Conservation (phyloP, 768 basidiomycete genomes). For the Collybia sordida region DNA sequence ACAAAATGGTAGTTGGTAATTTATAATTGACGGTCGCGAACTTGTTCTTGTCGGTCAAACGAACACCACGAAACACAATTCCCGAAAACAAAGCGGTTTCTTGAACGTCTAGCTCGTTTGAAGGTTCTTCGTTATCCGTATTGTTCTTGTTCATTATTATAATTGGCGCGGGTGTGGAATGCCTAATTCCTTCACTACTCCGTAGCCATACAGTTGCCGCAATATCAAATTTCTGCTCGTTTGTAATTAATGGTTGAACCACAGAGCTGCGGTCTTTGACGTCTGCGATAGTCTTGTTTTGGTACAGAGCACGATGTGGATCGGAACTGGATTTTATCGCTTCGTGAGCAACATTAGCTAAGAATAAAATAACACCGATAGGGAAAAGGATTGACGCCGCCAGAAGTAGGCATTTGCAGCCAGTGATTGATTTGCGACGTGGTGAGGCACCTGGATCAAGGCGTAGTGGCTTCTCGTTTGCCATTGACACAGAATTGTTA, state of each 20-base stretch:
- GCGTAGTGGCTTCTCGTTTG: neutral
- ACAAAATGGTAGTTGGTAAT: constrained; percentile 32
- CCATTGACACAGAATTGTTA: no score
- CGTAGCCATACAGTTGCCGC: constrained; percentile 18
- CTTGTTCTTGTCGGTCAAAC: constrained; percentile 21
- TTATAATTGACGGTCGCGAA: constrained; percentile 21
- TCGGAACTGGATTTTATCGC: neutral
- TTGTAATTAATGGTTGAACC: constrained; percentile 13
- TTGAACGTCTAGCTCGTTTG: neutral
- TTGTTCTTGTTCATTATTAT: constrained; percentile 1
- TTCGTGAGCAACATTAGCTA: neutral
- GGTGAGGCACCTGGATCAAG: constrained; percentile 2
- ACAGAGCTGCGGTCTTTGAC: constrained; percentile 6
- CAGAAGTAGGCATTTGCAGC: constrained; percentile 11
- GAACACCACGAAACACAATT: constrained; percentile 25
- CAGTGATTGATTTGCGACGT: constrained; percentile 7
- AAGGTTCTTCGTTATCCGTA: constrained; percentile 10
- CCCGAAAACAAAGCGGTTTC: constrained; percentile 21
- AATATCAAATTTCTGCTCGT: constrained; percentile 17
- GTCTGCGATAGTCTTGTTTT: constrained; percentile 2
- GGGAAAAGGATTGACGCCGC: constrained; percentile 2
- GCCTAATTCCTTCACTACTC: constrained; percentile 1
- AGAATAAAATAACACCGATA: constrained; percentile 2
- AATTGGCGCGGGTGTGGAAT: neutral
- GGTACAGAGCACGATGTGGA: constrained; percentile 12